Base-by-base conservation (phyloP, 495 filamentous ascomycete species). In the Aspergillus carlsbadensis region DNA sequence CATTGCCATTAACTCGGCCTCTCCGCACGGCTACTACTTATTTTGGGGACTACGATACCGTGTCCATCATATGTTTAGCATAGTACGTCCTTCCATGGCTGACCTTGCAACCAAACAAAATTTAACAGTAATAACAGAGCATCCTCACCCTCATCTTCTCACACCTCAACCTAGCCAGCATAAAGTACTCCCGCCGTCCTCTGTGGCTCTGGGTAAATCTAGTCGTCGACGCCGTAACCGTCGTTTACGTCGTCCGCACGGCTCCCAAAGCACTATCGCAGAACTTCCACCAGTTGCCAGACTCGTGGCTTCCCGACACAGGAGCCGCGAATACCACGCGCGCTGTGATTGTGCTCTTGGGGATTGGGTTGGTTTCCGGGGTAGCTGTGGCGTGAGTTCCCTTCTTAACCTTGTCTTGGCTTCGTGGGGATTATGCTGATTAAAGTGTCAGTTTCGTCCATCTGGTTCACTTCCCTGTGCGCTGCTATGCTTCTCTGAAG, bases 231-330 rank as follows among this genome's bases (percentile, higher is more conserved):
- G 44, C 34, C 22, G 34, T 34, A 3, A 39, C 48, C 34, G 26
- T 33, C 14, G 33, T 49, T 21, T 56, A 10, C 39, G 49, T 20
- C 10, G 2, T 56, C 17, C 20, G 8, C 1, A 3, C 48, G 4
- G 44, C 20, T 10, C 53, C 53, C 6, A 43, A 29, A 6, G 43
- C 29, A 2, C n/a, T 48, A 18, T 35, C 24, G 5, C 20, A 22
- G 17, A 46, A 48, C 17, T 46, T 56, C 22, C 5, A 37, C 22
- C 33, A 40, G 4, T 48, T 21, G 4, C 53, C 53, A 10, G 22
- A 26, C 10, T 50, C 39, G 22, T 49, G 45, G 54, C 44, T 56
- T 18, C 54, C 45, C 13, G 54, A 56, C 49, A n/a, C 33, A 11
- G 11, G 15, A 24, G 35, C 45, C 15, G 45, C 22, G 14, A n/a